phyloP scores from a whole-genome alignment of 129 eudicot species.

The Chrysanthemum makinoi region DNA sequence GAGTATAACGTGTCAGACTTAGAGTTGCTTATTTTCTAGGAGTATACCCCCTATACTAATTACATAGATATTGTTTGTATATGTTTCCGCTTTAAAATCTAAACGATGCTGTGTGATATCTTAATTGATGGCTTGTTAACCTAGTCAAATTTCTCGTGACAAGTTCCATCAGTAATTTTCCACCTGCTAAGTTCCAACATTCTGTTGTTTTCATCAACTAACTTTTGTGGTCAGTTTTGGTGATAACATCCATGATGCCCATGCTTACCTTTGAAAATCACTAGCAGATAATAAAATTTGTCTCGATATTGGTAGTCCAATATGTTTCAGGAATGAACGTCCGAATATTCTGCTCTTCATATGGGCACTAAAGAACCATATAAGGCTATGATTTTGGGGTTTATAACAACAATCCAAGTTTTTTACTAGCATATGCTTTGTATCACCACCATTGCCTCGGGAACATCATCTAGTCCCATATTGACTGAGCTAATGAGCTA shows the following conservation, averaged over 20 bases:
- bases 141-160: neutral
- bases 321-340: slow-evolving; percentile 1
- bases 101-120: slow-evolving; percentile 1
- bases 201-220: slow-evolving; percentile 3
- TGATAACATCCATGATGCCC: slow-evolving; percentile 6
- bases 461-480: neutral
- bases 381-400: slow-evolving; percentile 1
- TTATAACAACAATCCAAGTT: neutral
- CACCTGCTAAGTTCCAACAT: slow-evolving; percentile 3
- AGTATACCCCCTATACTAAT: neutral
- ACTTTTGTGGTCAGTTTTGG: slow-evolving; percentile 4
- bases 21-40: slow-evolving; percentile 4
- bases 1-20: slow-evolving; percentile 71
- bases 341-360: neutral
- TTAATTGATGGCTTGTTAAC: slow-evolving; percentile 15
- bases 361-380: slow-evolving; percentile 14
- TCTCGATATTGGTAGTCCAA: neutral
- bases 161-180: neutral
- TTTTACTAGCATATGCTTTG: neutral
- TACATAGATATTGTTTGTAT: neutral
- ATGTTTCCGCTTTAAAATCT: neutral
- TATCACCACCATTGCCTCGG: neutral
- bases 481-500: neutral
- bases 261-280: neutral
- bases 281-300: neutral